Percentiles rank a stretch among this genome's conserved stretches.
phyloP scores from a whole-genome alignment of 352 stramenopile genomes.

The Thalassiosira pacifica region DNA sequence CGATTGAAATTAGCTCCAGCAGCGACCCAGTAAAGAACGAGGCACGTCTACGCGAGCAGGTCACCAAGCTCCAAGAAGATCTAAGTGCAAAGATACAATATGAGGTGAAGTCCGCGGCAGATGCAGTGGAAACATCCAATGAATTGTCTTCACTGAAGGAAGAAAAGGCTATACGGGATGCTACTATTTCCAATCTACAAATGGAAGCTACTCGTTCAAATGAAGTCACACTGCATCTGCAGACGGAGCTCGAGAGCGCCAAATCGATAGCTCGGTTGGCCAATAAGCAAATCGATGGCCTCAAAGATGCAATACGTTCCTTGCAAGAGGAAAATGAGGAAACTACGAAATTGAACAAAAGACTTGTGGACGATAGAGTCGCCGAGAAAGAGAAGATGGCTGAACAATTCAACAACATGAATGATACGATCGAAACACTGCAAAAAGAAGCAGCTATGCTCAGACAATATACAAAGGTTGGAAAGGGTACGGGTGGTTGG shows the following conservation, averaged over 20 bases:
- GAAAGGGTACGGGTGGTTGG: conserved; percentile 43
- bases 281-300: conserved; percentile 82
- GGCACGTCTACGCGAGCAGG: conserved; percentile 70
- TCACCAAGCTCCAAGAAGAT: conserved; percentile 78
- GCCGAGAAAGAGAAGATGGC: conserved; percentile 79
- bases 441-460: conserved; percentile 80
- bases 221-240: conserved; percentile 73
- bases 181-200: conserved; percentile 68
- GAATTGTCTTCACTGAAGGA: conserved; percentile 70
- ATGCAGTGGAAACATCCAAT: conserved; percentile 63
- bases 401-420: conserved; percentile 84
- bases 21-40: conserved; percentile 62
- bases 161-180: conserved; percentile 64
- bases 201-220: conserved; percentile 66
- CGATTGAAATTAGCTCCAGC: conserved; percentile 39
- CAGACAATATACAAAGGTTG: conserved; percentile 44
- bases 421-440: conserved; percentile 79
- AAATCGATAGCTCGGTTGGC: conserved; percentile 76
- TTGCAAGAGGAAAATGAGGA: conserved; percentile 84
- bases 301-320: conserved; percentile 82
- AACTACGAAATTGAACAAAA: conserved; percentile 75
- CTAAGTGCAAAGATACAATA: conserved; percentile 69
- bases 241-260: conserved; percentile 70
- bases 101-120: conserved; percentile 61
- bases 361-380: conserved; percentile 70